Base-by-base conservation (phyloP, 116 monocot species). In the Zostera marina region DNA sequence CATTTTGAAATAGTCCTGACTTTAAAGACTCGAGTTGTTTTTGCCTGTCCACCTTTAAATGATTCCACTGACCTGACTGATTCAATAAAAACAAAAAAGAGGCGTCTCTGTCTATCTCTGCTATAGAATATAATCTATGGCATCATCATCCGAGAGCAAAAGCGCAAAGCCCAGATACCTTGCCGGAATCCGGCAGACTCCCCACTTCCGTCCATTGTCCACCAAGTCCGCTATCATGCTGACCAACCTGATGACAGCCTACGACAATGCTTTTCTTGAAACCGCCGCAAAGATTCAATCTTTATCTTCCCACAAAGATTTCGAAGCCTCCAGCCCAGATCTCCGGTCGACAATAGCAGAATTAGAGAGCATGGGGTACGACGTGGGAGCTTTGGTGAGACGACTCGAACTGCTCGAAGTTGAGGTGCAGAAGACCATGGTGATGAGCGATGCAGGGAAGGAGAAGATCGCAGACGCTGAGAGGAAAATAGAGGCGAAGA, bases 401-500 rank as follows among this genome's bases (percentile, higher is more conserved):
- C 49, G 49, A 9, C 49, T 51, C 19, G 19, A 51, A 7, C 19
- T 9, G 49, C 49, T 51, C 19, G 49, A 51, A 51, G 49, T 8
- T 13, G 49, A 16, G 49, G 49, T 51, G 49, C 9, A n/a, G 49
- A 51, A 9, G 9, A 21, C 3, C 17, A 20, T 19, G 0, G 20
- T 10, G 9, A 0, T 20, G 8, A 10, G 49, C 20, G 49, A 20
- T 10, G 15, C 49, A 10, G 9, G 19, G 15, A 7, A 9, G 49
- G 49, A 16, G 49, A 51, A 51, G 15, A 51, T 51, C 49, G 49
- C 15, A 3, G 49, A 51, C 2, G 20, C 49, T 16, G 20, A 19
- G 49, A 51, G 49, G 49, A 51, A 51, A 19, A 51, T 51, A 9
- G 49, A 51, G 49, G 49, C 16, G 49, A 51, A 51, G 49, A 51